phyloP scores from a whole-genome alignment of 805 yeast genomes.

The Suhomyces sp. region DNA sequence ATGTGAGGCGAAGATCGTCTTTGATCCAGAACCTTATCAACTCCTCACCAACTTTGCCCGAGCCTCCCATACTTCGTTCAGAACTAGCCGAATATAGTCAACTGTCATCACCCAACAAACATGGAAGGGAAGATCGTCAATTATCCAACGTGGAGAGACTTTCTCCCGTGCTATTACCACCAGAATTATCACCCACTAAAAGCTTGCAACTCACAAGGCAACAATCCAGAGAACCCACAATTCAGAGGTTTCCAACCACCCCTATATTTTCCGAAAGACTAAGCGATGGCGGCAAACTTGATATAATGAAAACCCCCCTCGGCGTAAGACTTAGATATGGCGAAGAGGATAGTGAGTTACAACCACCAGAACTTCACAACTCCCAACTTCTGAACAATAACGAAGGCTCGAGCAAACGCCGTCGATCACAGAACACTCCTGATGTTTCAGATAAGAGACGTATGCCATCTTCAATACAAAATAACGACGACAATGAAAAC shows the following conservation, averaged over 20 bases:
- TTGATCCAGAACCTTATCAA: constrained; percentile 33
- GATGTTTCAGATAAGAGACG: neutral
- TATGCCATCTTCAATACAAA: neutral
- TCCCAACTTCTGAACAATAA: neutral
- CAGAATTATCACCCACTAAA: constrained; percentile 18
- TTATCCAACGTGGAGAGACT: constrained; percentile 12
- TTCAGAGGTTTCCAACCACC: constrained; percentile 14
- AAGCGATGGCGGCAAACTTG: constrained; percentile 15
- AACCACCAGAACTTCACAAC: constrained; percentile 24
- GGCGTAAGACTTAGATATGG: constrained; percentile 19
- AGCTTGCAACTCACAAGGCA: neutral
- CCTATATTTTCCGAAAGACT: constrained; percentile 13
- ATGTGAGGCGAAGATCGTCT: constrained; percentile 26
- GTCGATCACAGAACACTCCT: neutral
- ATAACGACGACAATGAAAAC: constrained; percentile 25
- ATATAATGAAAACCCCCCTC: constrained; percentile 25
- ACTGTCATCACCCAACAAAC: constrained; percentile 6
- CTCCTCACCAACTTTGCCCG: constrained; percentile 45
- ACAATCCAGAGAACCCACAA: constrained; percentile 11
- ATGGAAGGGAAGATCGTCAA: neutral
- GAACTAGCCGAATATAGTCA: constrained; percentile 25
- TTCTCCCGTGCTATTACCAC: constrained; percentile 20
- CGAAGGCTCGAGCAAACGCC: neutral
- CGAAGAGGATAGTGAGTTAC: constrained; percentile 29
- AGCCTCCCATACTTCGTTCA: constrained; percentile 40